These are phyloP conservation scores for Candida sanyiensis DNA, from an alignment of 805 yeast genomes.

Conservation along the genomic window DNA sequence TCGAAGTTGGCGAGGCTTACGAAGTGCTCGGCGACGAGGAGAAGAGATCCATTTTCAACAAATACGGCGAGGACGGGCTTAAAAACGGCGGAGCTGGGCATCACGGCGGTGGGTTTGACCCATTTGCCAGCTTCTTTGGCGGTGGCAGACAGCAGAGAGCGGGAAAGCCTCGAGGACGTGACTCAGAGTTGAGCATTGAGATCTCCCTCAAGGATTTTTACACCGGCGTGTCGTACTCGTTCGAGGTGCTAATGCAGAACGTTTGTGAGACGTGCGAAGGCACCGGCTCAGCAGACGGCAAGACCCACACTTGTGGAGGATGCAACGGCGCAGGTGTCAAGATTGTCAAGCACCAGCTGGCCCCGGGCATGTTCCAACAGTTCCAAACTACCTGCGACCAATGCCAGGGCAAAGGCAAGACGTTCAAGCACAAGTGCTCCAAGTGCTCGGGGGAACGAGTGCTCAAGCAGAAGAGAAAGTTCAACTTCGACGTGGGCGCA, in stretches of 20 bases:
- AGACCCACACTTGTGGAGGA: constrained; percentile 52
- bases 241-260: constrained; percentile 63
- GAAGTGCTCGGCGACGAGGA: constrained; percentile 73
- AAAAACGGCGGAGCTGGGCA: constrained; percentile 38
- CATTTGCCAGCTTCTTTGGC: constrained; percentile 61
- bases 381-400: constrained; percentile 72
- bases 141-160: constrained; percentile 32
- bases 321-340: constrained; percentile 77
- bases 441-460: constrained; percentile 70
- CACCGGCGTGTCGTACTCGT: constrained; percentile 58
- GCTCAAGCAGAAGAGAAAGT: constrained; percentile 46
- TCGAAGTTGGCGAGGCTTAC: constrained; percentile 91
- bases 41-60: constrained; percentile 64
- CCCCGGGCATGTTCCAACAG: constrained; percentile 86
- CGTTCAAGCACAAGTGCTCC: constrained; percentile 58
- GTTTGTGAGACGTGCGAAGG: constrained; percentile 78
- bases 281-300: constrained; percentile 78
- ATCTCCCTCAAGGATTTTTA: constrained; percentile 62
- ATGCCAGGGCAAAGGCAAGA: constrained; percentile 75
- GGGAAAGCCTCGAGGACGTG: constrained; percentile 53
- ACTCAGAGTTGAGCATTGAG: constrained; percentile 50
- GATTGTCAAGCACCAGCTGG: constrained; percentile 65
- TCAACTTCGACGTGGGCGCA: constrained; percentile 56
- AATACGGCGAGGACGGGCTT: constrained; percentile 71
- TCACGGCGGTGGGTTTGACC: constrained; percentile 45